Evolutionary conservation across 352 stramenopile genomes (phyloP).

Genomic region (Phytophthora lateralis): DNA sequence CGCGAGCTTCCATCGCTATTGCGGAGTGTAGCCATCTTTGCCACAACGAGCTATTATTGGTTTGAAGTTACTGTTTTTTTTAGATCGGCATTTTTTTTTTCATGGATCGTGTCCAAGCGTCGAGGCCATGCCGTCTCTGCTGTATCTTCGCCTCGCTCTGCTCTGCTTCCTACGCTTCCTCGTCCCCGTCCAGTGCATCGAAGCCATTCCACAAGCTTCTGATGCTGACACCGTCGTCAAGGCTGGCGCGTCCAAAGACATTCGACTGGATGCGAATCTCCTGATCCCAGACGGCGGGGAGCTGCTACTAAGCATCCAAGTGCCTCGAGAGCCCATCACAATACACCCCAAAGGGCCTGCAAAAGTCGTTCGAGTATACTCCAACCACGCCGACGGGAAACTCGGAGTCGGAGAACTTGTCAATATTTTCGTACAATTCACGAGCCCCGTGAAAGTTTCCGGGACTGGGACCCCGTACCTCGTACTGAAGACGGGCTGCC

Average conservation of each 20-base stretch:
- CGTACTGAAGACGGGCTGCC: slow-evolving; percentile 61
- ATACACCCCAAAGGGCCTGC: slow-evolving; percentile 57
- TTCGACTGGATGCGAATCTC: slow-evolving; percentile 73
- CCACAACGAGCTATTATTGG: slow-evolving; percentile 11
- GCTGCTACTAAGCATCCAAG: slow-evolving; percentile 66
- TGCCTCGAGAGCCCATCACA: slow-evolving; percentile 57
- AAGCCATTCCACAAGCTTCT: slow-evolving; percentile 54
- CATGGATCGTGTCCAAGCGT: slow-evolving; percentile 2
- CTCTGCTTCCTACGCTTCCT: slow-evolving; percentile 14
- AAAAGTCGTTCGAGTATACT: slow-evolving; percentile 73
- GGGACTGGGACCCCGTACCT: slow-evolving; percentile 47
- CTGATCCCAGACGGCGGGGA: slow-evolving; percentile 75
- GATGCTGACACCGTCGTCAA: slow-evolving; percentile 61
- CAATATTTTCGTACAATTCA: slow-evolving; percentile 73
- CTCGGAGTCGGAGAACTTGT: slow-evolving; percentile 70
- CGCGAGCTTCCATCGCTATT: slow-evolving; percentile 29
- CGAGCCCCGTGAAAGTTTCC: slow-evolving; percentile 64
- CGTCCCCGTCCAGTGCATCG: slow-evolving; percentile 14
- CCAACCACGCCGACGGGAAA: slow-evolving; percentile 44
- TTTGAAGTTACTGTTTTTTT: slow-evolving; percentile 1
- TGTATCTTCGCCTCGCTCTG: background rate
- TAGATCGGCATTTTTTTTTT: slow-evolving; percentile 1
- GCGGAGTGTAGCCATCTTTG: background rate
- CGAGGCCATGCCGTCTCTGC: background rate
- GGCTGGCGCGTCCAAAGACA: slow-evolving; percentile 44